A percentile compares a stretch with the other conserved stretches of the same genome.
phyloP scores from a whole-genome alignment of 371 early-diverging fungal species.

The Smittium culicis region DNA sequence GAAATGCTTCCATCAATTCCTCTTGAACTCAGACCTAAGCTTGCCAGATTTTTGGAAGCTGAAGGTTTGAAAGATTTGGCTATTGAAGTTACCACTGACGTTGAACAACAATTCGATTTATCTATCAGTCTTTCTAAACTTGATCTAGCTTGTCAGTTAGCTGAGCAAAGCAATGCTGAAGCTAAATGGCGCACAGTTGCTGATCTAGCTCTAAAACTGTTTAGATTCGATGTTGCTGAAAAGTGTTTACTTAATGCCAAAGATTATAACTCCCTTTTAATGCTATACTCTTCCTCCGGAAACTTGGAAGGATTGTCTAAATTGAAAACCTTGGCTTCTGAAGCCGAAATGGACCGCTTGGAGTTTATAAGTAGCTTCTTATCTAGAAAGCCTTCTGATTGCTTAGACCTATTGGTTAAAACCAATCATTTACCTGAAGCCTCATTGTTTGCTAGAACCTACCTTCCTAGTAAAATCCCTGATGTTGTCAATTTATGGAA shows the following conservation, averaged over 20 bases:
- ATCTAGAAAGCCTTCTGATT: slow-evolving; percentile 55
- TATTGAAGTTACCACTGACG: slow-evolving; percentile 77
- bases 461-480: slow-evolving; percentile 62
- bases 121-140: slow-evolving; percentile 73
- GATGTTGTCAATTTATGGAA: slow-evolving; percentile 69
- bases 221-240: slow-evolving; percentile 82
- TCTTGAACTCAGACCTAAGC: slow-evolving; percentile 65
- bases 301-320: slow-evolving; percentile 55
- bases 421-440: slow-evolving; percentile 92
- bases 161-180: slow-evolving; percentile 59
- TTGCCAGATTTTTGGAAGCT: slow-evolving; percentile 88
- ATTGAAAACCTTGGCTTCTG: slow-evolving; percentile 65
- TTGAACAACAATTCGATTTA: slow-evolving; percentile 89
- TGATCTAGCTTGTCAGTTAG: slow-evolving; percentile 72
- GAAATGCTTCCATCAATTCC: slow-evolving; percentile 70
- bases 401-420: slow-evolving; percentile 64
- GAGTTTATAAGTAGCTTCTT: slow-evolving; percentile 71
- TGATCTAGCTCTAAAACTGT: slow-evolving; percentile 72
- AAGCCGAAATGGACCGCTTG: slow-evolving; percentile 71
- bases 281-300: slow-evolving; percentile 78
- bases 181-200: slow-evolving; percentile 84
- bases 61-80: slow-evolving; percentile 85
- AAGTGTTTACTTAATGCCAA: slow-evolving; percentile 75
- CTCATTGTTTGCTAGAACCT: slow-evolving; percentile 82
- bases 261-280: slow-evolving; percentile 73